Conservation (phyloP, 1,139 yeast species). For the Geotrichum australiense region DNA sequence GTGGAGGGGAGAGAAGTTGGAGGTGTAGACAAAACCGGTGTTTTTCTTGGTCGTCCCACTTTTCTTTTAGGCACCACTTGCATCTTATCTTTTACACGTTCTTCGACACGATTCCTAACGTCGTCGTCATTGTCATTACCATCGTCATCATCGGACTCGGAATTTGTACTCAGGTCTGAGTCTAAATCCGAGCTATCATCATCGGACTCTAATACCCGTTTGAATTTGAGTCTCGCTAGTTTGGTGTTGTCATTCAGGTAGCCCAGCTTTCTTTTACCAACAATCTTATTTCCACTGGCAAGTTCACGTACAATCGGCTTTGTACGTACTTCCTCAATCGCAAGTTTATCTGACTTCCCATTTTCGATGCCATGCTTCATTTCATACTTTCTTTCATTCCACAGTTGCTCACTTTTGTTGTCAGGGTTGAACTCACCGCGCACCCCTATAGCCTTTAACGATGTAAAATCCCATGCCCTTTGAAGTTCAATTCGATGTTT, state of each 20-base stretch:
- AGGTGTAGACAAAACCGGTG: neutral
- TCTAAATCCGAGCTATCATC: no score
- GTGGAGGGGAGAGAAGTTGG: no score
- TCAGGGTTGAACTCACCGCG: conserved; percentile 17
- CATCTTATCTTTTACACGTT: neutral
- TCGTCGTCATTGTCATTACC: no score
- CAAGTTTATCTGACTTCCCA: neutral
- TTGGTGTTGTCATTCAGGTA: no score
- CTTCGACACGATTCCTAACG: no score
- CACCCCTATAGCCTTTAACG: conserved; percentile 14
- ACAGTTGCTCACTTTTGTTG: conserved; percentile 7
- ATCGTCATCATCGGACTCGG: no score
- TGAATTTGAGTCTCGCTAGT: no score
- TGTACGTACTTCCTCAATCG: conserved; percentile 4
- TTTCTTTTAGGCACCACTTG: neutral
- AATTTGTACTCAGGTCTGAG: no score
- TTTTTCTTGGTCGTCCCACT: neutral
- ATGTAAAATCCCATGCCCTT: conserved; percentile 18
- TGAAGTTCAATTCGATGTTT: conserved; percentile 21
- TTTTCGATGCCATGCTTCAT: no score
- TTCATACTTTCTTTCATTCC: conserved; percentile 2
- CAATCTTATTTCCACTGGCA: neutral
- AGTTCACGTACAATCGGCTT: neutral
- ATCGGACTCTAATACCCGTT: no score
- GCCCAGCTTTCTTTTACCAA: neutral